Conservation (phyloP, 164 flowering plant species). For the Brasenia schreberi region DNA sequence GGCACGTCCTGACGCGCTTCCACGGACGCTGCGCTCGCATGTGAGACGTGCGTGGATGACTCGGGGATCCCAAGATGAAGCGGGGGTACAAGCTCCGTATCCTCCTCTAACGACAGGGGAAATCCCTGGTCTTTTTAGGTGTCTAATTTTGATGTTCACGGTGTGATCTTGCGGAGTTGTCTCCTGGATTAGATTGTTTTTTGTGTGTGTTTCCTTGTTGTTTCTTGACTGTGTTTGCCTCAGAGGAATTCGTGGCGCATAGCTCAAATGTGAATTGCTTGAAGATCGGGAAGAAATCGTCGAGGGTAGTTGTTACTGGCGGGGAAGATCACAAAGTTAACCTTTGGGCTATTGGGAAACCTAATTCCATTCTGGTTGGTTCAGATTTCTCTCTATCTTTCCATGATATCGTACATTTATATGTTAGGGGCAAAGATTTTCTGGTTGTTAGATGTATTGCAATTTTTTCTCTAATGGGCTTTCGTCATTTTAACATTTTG, state of each 20-base stretch:
- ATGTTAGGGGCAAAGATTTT: background rate
- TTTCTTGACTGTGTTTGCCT: conserved; percentile 17
- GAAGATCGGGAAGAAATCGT: conserved; percentile 87
- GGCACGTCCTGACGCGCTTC: background rate
- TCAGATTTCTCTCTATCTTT: background rate
- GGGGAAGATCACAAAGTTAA: conserved; percentile 99
- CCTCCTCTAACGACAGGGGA: conserved; percentile 19
- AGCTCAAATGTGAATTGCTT: conserved; percentile 83
- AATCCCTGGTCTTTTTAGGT: background rate
- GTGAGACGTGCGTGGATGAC: background rate
- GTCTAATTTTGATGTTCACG: background rate
- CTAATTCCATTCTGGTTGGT: conserved; percentile 81
- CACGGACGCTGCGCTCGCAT: background rate
- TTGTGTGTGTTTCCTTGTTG: background rate
- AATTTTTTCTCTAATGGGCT: background rate
- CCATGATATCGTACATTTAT: background rate
- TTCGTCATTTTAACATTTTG: background rate
- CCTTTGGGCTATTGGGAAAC: conserved; percentile 97
- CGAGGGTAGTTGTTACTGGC: conserved; percentile 90
- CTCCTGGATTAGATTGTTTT: no score
- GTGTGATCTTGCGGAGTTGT: background rate
- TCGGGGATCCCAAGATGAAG: conserved; percentile 38
- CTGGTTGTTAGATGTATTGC: no score
- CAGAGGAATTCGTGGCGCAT: conserved; percentile 99
- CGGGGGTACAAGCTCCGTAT: conserved; percentile 89